Evolutionary conservation across 306 rosid species (phyloP).

Genomic region (Cicer cuneatum): DNA sequence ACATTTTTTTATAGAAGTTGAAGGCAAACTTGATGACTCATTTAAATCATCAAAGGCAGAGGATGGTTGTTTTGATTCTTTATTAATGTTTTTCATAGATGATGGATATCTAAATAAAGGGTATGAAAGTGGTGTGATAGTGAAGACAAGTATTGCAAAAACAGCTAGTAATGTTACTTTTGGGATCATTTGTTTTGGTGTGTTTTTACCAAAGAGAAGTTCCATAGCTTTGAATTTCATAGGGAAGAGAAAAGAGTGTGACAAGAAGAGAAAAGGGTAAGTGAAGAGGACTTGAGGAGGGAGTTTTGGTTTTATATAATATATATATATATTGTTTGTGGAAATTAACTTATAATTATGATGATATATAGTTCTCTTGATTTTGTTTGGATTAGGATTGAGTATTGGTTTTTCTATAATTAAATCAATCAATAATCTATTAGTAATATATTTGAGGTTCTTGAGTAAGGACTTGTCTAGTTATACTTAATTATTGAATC

Average conservation of each 20-base stretch:
- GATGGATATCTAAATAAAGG: conserved; percentile 55
- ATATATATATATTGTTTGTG: not conserved
- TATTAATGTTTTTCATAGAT: conserved; percentile 19
- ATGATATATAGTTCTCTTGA: not conserved
- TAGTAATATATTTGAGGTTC: not conserved
- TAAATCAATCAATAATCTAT: not conserved
- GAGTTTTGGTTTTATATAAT: conserved; percentile 36
- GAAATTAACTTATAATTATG: not conserved
- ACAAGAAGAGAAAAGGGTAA: conserved; percentile 27
- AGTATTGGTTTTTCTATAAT: not conserved
- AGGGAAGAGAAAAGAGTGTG: conserved; percentile 26
- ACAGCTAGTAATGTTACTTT: conserved; percentile 56
- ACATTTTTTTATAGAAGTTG: conserved; percentile 53
- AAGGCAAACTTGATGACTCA: conserved; percentile 44
- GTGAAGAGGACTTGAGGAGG: not conserved
- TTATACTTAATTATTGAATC: not conserved
- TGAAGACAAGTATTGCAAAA: conserved; percentile 58
- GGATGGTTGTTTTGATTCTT: conserved; percentile 26
- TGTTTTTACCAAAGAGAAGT: conserved; percentile 58
- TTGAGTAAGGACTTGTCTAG: not conserved
- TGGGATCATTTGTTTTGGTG: conserved; percentile 54
- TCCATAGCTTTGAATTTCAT: conserved; percentile 68
- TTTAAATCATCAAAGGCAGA: conserved; percentile 49
- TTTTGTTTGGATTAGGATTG: conserved; percentile 14
- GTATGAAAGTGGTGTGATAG: conserved; percentile 56